These are phyloP conservation scores for Tuber calosporum DNA, from an alignment of 495 filamentous ascomycete species.

Conservation along the genomic window DNA sequence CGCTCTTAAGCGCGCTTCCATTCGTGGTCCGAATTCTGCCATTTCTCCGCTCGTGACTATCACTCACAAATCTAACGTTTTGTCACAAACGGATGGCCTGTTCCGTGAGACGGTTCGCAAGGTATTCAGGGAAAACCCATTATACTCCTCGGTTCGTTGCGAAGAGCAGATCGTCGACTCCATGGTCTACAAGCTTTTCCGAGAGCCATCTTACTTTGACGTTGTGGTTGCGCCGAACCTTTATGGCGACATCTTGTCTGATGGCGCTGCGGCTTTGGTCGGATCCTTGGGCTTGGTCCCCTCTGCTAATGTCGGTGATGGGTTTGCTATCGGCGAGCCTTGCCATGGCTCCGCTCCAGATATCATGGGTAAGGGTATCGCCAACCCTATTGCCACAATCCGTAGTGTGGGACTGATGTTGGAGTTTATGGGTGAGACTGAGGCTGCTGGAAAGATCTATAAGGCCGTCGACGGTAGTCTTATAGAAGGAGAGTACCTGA, in stretches of 20 bases:
- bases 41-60: conserved; percentile 67
- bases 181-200: conserved; percentile 99
- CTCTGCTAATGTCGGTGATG: conserved; percentile 90
- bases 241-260: conserved; percentile 93
- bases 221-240: conserved; percentile 97
- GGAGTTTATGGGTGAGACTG: conserved; percentile 81
- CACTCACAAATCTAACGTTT: conserved; percentile 97
- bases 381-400: conserved; percentile 93
- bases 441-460: conserved; percentile 82
- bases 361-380: conserved; percentile 84
- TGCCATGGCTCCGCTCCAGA: conserved; percentile 96
- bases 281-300: conserved; percentile 91
- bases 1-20: conserved; percentile 73
- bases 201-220: conserved; percentile 86
- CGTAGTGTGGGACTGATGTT: conserved; percentile 89
- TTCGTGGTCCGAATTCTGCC: conserved; percentile 51
- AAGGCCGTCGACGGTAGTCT: conserved; percentile 86
- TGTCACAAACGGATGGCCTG: conserved; percentile 91
- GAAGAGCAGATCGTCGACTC: conserved; percentile 99
- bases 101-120: conserved; percentile 73
- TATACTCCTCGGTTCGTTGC: conserved; percentile 57
- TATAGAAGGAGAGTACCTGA: conserved; percentile 71
- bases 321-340: conserved; percentile 93
- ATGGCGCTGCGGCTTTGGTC: conserved; percentile 90
- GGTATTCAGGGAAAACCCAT: conserved; percentile 49